Evolutionary conservation across 805 yeast genomes (phyloP), one percentile per base, ranked within the genome.

Genomic region (Starmerella cellae): DNA sequence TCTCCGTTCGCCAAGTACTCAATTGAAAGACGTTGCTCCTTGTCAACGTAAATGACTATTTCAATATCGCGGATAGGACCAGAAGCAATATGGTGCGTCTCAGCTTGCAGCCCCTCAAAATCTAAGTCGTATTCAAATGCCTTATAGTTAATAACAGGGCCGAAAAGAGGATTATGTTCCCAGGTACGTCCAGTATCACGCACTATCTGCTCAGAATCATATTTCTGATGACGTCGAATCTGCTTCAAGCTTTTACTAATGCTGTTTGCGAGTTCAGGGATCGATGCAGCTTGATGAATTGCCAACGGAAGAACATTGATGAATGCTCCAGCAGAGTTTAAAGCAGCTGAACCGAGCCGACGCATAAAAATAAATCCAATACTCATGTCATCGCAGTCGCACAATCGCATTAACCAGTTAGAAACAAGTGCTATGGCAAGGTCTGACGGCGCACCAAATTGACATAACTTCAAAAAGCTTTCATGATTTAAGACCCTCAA

Each of bases 31-130:
- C 17, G 13, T 3, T 39, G 39, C 3, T 37, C 39, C 4, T 34
- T 43, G 18, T 22, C 24, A 13, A 39, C 21, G n/a, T 32, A 37
- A n/a, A 46, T 41, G 2, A 39, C 47, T 5, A 46, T 16, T 16
- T 46, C 49, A 9, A 46, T 24, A 21, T 46, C 49, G 16, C 49
- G 37, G n/a, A 46, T 38, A 4, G 49, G 49, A 8, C 49, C 49
- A 1, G 49, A 43, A 3, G 49, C 49, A 10, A 46, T 18, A 27
- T 46, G 49, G 21, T 43, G 47, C 2, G 49, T 46, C 9, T 3
- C 30, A 9, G 31, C 18, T 1, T 43, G 38, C 11, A 43, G 18
- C 2, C 39, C 39, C 8, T 38, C 41, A 22, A 46, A 40, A 18
- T 46, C 49, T 5, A 46, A 33, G 16, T 28, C 37, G 16, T 35